Base-by-base conservation (phyloP, 2,329 filamentous ascomycete genomes). In the Scytalidium lignicola region DNA sequence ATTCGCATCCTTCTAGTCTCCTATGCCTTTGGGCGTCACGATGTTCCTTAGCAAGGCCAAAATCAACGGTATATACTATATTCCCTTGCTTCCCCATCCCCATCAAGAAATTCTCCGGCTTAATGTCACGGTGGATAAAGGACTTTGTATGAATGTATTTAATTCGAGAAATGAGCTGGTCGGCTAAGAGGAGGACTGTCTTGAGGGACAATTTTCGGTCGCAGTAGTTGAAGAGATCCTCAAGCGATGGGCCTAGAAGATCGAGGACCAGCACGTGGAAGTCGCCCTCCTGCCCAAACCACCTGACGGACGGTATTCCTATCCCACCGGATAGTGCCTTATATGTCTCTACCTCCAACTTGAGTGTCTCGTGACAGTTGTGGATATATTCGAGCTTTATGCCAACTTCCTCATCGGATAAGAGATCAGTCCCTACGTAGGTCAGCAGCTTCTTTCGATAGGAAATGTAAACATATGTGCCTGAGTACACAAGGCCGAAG, bases 181-280 rank as follows among this genome's bases (percentile, higher is more conserved):
- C 91, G 67, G 91, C 91, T 47, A 96, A 81, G 17, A 96, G 81
- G 43, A 96, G 79, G 17, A 96, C 91, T 1, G 91, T 96, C 85
- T 96, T 96, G 56, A 96, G 75, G 5, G 91, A 96, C 76, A 96
- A 96, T 70, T 96, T 96, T 71, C 91, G 87, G 82, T 96, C 96
- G 82, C 91, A 96, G 71, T 96, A 96, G 81, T 96, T 96, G 87
- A 96, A 96, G 41, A 96, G 80, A 65, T 96, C 91, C 72, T 96
- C 91, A 70, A 96, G 74, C 63, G 86, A 91, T 58, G 91, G 92
- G 39, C 92, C 91, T 50, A 96, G 86, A 19, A 96, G 83, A 65
- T 96, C 91, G 59, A 96, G 82, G 44, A 96, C 91, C 90, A 96
- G 96, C 70, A 91, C 91, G 71, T 96, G 96, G 83, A 96, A 96